Base-by-base conservation (phyloP, 2,329 filamentous ascomycete genomes). In the Herpotrichia juniperi region DNA sequence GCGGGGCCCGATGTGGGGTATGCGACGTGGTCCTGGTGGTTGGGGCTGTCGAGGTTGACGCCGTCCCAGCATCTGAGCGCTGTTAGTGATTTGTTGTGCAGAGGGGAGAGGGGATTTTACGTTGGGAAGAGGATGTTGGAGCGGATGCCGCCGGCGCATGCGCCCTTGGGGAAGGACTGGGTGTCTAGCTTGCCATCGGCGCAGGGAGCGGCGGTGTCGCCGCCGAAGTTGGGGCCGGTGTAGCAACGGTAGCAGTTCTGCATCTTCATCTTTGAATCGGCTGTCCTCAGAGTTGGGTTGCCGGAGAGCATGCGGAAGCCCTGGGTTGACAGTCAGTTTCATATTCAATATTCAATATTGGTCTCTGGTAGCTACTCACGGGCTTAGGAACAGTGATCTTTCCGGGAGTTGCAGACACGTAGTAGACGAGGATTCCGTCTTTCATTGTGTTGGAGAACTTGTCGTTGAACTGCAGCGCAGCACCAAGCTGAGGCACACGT, bases 11-110 rank as follows among this genome's bases (percentile, higher is more conserved):
- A 59, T 21, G 62, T 65, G 2, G 76, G 76, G 55, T 78, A 77
- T 17, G 76, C 66, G 22, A 77, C 74, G 57, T 79, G 85, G 54
- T 76, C 76, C 71, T 79, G 80, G 76, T 87, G 84, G 68, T 87
- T 79, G 1, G 65, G 48, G 19, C 79, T 79, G 62, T 83, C 81
- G 5, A 78, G 53, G 61, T 80, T 79, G 52, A 71, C 72, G 46
- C 79, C 78, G 50, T 79, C 76, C 76, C 75, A 76, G 42, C 34
- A 55, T 31, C 53, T 62, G 46, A 48, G 21, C 24, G 22, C 10
- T 16, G 28, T 42, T 40, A 52, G 51, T 43, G 12, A 7, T 24
- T 25, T 22, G 4, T 6, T 45, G 17, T 9, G 22, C 24, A n/a
- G 17, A 45, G n/a, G n/a, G 12, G 19, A 42, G 19, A 17, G 19